Base-by-base conservation (phyloP, 306 rosid genomes). In the Vigna reflexopilosa region DNA sequence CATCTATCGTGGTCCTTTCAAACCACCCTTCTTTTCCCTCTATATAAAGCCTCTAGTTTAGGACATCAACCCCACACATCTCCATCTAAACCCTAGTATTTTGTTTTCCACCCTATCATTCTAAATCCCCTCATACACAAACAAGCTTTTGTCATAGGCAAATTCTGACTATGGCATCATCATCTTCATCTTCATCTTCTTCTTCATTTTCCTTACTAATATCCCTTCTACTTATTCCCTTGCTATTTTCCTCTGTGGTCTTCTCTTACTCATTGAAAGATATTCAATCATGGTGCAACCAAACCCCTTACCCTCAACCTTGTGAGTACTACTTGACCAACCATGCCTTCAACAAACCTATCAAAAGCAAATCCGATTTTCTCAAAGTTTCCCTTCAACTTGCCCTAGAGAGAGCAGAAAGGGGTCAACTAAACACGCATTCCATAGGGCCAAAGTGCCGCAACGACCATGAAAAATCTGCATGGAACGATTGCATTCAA, bases 271-370 rank as follows among this genome's bases (percentile, higher is more conserved):
- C 91, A 0, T 14, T 3, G 0, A 77, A 72, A 1, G 94, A 85
- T 61, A 50, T 88, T 5, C 87, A 88, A 71, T 49, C 58, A 32
- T 91, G 96, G 96, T 93, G 98, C 13, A 83, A 81, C 89, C 88
- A 93, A 85, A 93, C 98, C n/a, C 98, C 98, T 3, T 52, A 88
- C 74, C 97, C 98, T 51, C 30, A 83, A 2, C 89, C 95, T 72
- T 93, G 98, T 30, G 92, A 93, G 69, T 75, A 87, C 56, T 85
- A 85, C 71, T 79, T 93, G 38, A 84, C 67, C 88, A 40, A 65
- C 4, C 66, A 88, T 51, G 78, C 20, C n/a, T 26, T 15, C 58
- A 58, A 63, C 9, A 42, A 45, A 24, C 83, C 91, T 72, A 89
- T 93, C 13, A 81, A 85, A 56, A 72, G 12, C 4, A 93, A 89